Percentiles rank a stretch among this genome's conserved stretches.
Evolutionary conservation across 345 rosid species (phyloP).

Genomic region (Punica granatum): DNA sequence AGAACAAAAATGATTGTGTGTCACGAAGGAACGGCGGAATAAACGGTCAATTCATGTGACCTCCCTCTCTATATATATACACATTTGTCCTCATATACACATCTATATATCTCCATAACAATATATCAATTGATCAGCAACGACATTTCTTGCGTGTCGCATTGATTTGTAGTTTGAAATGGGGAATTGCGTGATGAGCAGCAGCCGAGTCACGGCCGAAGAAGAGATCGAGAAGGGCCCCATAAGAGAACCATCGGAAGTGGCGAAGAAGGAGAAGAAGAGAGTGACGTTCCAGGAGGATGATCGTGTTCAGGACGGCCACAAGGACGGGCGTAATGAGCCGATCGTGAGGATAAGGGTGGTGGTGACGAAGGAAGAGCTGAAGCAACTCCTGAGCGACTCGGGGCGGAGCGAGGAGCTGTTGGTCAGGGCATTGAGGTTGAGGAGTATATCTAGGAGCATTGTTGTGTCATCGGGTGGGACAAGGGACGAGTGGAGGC

Average conservation of each 20-base stretch:
- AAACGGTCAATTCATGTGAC: neutral
- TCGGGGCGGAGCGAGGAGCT: conserved; percentile 7
- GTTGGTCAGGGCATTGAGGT: conserved; percentile 13
- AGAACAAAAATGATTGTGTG: neutral
- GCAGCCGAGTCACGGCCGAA: conserved; percentile 9
- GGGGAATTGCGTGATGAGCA: conserved; percentile 33
- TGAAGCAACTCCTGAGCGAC: conserved; percentile 34
- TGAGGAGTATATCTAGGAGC: conserved; percentile 31
- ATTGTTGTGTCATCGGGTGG: neutral
- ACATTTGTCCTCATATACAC: neutral
- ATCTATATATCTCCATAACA: too few species aligned
- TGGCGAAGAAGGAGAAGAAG: conserved; percentile 9
- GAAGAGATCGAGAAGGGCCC: conserved; percentile 1
- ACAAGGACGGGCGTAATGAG: conserved; percentile 3
- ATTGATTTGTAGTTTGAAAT: conserved; percentile 3
- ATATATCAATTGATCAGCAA: too few species aligned
- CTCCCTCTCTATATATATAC: neutral
- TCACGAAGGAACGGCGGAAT: neutral
- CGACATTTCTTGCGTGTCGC: neutral
- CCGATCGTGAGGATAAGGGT: conserved; percentile 49
- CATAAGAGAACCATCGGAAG: neutral
- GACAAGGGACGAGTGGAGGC: conserved; percentile 34
- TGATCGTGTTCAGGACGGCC: conserved; percentile 9
- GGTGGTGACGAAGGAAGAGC: conserved; percentile 54
- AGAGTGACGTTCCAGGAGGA: conserved; percentile 20